phyloP scores from a whole-genome alignment of 805 yeast genomes.

The Ogataea henricii region DNA sequence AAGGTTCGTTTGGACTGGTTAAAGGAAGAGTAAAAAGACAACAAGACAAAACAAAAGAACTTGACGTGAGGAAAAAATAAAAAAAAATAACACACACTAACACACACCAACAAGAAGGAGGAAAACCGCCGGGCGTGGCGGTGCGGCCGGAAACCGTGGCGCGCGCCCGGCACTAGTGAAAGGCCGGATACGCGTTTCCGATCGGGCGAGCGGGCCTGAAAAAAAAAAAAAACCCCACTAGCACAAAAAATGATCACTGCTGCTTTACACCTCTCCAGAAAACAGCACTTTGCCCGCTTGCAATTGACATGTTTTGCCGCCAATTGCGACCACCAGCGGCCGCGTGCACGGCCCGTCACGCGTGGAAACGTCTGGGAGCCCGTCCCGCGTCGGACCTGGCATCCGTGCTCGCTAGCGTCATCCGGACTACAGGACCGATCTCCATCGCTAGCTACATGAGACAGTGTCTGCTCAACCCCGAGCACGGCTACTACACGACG shows the following conservation, averaged over 20 bases:
- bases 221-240: neutral
- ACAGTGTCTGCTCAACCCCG: slow-evolving; percentile 78
- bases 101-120: too few relatives aligned
- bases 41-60: slow-evolving; percentile 1
- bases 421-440: slow-evolving; percentile 74
- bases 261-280: too few relatives aligned
- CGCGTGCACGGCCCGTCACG: neutral
- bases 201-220: neutral
- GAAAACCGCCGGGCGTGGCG: slow-evolving; percentile 7
- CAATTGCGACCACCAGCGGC: neutral
- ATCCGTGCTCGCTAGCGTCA: slow-evolving; percentile 46
- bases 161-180: neutral
- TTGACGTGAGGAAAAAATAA: slow-evolving; percentile 3
- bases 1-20: neutral
- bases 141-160: neutral
- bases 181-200: neutral
- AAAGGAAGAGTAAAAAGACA: neutral
- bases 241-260: too few relatives aligned
- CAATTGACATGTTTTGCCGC: neutral
- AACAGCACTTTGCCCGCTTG: too few relatives aligned
- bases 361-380: neutral
- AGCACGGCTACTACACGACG: slow-evolving; percentile 77
- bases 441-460: slow-evolving; percentile 74
- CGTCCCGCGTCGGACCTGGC: slow-evolving; percentile 10
- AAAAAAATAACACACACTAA: neutral